Base-by-base conservation (phyloP, 192 early-diverging fungal genomes). In the Backusella westeae region DNA sequence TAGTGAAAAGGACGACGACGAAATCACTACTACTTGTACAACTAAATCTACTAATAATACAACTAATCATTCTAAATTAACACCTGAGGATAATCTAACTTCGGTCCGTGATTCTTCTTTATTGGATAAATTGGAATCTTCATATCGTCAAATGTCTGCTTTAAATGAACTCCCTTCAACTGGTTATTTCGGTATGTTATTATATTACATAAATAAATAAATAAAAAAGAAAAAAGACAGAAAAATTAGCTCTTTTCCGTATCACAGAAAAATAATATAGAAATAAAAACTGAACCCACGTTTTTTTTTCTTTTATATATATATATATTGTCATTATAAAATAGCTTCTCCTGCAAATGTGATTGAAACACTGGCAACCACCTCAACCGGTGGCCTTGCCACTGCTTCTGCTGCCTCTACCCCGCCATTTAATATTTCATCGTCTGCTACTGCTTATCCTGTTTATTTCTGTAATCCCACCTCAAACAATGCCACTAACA, bases 121-220 rank as follows among this genome's bases (percentile, higher is more conserved):
- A 15, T 39, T 81, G n/a, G 80, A 81, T 38, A 67, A 75, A 36
- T 68, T 81, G 36, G 69, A 81, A 70, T 36, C 80, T 19, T 72
- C 77, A 26, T 73, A 73, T 29, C 21, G 53, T 8, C 34, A 72
- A 68, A 21, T 69, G 34, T 14, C 67, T 34, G n/a, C 44, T 72
- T 32, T 77, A 7, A 29, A 69, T 39, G 42, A 74, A 38, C 38
- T 67, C 19, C 67, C 72, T 4, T 17, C 35, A 29, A 42, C 69
- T 38, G 56, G 72, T 26, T 76, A 76, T 36, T 77, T 77, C 35
- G 72, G 79, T 76, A 72, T 39, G 74, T 69, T 17, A 36, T 52
- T 42, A 32, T 32, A 32, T 32, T 32, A 32, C 32, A 32, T 3
- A 32, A 3, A 32, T 32, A 32, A 32, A 32, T 0, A 32, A 32